Base-by-base conservation (phyloP, 2,329 filamentous ascomycete species). In the Alternaria solani region DNA sequence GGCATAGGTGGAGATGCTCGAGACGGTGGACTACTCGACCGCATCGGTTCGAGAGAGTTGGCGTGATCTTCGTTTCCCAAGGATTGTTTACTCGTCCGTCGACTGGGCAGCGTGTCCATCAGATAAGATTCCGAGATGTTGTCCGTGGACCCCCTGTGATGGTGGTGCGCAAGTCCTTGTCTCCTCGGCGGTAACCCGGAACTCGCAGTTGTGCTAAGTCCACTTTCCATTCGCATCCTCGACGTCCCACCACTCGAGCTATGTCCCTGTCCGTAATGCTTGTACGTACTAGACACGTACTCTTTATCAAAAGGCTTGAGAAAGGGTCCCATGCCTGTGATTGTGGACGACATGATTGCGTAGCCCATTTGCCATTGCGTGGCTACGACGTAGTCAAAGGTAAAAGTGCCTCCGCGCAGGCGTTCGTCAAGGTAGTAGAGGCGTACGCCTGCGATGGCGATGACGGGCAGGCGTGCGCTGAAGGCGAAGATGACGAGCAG, bases 361-460 rank as follows among this genome's bases (percentile, higher is more conserved):
- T 75, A 78, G n/a, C 72, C 68, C 60, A 76, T 71, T n/a, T 78
- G 72, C 69, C 73, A 77, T 43, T 77, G 73, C 25, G 71, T 75
- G 8, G 69, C 67, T 2, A 78, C 66, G n/a, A 73, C 25, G 14
- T 72, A 72, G 48, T 70, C 72, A 47, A 74, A 72, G 4, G 67
- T 67, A 14, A 64, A 58, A 49, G 64, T 63, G 6, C 39, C 48
- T 41, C 64, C 57, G 51, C 44, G 8, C 55, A 74, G 52, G 9
- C 65, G 64, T 14, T 64, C 26, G 28, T 62, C 63, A 7, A 76
- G 61, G 57, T 72, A 76, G 54, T 71, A 53, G 14, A 76, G 65
- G 36, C 75, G 72, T 3, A 70, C 54, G 14, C 65, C 64, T 8
- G 71, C 63, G 32, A 71, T 68, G 23, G 64, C 63, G 16, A 77